A percentile compares a stretch with the other conserved stretches of the same genome.
Evolutionary conservation across 148 eudicot species (phyloP).

Genomic region (Spergularia bocconei): DNA sequence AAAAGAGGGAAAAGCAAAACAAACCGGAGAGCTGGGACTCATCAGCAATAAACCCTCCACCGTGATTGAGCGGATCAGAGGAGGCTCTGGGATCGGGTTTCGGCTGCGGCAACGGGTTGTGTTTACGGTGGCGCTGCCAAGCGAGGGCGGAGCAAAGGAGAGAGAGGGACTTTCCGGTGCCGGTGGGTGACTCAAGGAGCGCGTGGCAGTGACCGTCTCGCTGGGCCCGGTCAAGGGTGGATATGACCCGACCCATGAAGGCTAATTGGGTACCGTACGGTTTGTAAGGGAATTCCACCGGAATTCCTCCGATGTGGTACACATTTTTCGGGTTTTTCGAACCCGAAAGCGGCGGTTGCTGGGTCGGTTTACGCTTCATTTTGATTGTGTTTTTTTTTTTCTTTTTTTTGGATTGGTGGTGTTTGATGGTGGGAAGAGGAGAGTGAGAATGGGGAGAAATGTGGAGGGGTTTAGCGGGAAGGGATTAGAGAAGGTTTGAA

Average conservation of each 20-base stretch:
- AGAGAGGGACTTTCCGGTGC: conserved; percentile 90
- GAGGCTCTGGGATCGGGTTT: conserved; percentile 60
- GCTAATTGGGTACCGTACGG: conserved; percentile 91
- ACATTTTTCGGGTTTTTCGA: conserved; percentile 32
- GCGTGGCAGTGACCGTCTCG: conserved; percentile 83
- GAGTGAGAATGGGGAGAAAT: too few species aligned
- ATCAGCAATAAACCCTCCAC: conserved; percentile 82
- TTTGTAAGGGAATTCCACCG: conserved; percentile 86
- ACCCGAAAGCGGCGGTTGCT: neutral
- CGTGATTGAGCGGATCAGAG: conserved; percentile 58
- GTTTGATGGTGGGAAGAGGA: too few species aligned
- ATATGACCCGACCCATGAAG: conserved; percentile 85
- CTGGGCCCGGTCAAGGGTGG: conserved; percentile 77
- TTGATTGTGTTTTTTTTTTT: neutral
- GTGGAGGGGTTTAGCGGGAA: too few species aligned
- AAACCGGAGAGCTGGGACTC: conserved; percentile 63
- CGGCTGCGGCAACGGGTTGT: conserved; percentile 15
- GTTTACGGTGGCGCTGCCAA: conserved; percentile 59
- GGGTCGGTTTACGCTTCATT: neutral
- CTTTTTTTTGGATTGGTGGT: too few species aligned
- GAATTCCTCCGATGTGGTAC: conserved; percentile 70
- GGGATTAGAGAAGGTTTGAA: too few species aligned
- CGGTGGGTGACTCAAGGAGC: conserved; percentile 91
- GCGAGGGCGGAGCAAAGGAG: conserved; percentile 94
- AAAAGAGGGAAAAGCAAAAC: neutral